phyloP scores from a whole-genome alignment of 2,329 filamentous ascomycete genomes.

The Colletotrichum filicis region DNA sequence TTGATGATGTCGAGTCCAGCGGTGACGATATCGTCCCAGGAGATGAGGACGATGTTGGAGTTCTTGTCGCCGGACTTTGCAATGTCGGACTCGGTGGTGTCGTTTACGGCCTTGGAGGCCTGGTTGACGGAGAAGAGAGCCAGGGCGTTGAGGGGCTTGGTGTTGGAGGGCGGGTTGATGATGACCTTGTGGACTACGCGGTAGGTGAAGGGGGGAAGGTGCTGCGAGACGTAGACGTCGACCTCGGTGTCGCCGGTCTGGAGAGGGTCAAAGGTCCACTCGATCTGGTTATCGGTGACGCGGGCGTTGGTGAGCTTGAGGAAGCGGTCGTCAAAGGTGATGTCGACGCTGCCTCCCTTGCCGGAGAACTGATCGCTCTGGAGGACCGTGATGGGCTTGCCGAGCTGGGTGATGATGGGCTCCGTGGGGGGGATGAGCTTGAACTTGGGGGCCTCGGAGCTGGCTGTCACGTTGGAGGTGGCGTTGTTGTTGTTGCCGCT shows the following conservation, averaged over 20 bases:
- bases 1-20: no score
- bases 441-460: no score
- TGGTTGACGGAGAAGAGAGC: background rate
- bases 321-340: background rate
- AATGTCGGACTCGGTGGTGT: background rate
- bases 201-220: background rate
- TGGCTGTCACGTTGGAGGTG: no score
- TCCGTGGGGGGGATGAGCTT: background rate
- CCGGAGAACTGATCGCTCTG: background rate
- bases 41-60: background rate
- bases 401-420: constrained; percentile 1
- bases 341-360: background rate
- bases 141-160: no score
- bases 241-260: background rate
- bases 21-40: background rate
- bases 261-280: background rate
- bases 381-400: background rate
- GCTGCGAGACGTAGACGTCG: background rate
- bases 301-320: background rate
- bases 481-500: no score
- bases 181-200: background rate
- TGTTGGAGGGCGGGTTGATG: background rate
- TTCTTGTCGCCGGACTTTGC: background rate
- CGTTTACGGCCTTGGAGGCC: background rate
- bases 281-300: background rate